Evolutionary conservation across 169 alveolate genomes (phyloP), one percentile per base, ranked within the genome.

Genomic region (Plasmodium relictum): DNA sequence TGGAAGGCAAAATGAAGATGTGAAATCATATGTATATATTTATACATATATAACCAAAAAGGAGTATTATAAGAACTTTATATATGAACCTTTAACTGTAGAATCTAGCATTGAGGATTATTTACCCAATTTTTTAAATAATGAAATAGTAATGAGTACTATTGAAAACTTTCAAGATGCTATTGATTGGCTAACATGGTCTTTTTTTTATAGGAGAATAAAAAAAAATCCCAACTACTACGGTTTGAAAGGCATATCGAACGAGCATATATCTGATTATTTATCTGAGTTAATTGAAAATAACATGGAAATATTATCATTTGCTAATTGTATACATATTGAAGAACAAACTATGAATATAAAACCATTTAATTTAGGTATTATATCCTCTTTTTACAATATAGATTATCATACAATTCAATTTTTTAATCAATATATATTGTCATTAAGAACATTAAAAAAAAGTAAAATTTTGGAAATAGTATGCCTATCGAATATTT

Each of bases 111-210:
- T 99, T 22, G 99, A 98, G 73, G 96, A 96, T 80, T 92, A 96
- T 65, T 85, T 99, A 50, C 98, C 97, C 71, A 99, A 98, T 76
- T 98, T 96, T 91, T 72, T 99, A 45, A 98, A 98, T 87, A 98
- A 99, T 24, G 99, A 98, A 92, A 97, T 99, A 7, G 99, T 98
- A 18, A 96, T 98, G 94, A 98, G 98, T 65, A 98, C 97, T 41
- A 95, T 99, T 61, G 98, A 97, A 61, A 97, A 95, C 83, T 98
- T 97, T 86, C 99, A 98, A 88, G 99, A 98, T 86, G 98, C 99
- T 18, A 96, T 99, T 14, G 99, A 99, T 91, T 99, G 99, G 99
- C 96, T 99, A 37, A 98, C 99, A 26, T 99, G 99, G 99, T 97
- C 99, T 20, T 98, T 98, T 92, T 97, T 97, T 97, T 99, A 99